phyloP scores from a whole-genome alignment of 805 yeast genomes.

The Hanseniaspora singularis region DNA sequence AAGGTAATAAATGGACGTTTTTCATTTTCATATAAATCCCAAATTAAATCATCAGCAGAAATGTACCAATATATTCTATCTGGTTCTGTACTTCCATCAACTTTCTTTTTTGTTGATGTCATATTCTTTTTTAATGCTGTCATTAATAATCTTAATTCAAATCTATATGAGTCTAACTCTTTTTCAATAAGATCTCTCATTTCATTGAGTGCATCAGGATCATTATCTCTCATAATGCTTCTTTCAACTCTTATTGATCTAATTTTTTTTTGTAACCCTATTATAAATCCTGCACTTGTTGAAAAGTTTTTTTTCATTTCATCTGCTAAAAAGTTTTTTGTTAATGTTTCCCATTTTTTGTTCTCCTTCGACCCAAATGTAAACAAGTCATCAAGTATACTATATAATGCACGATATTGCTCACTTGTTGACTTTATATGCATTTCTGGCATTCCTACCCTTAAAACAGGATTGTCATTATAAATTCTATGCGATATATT shows the following conservation, averaged over 20 bases:
- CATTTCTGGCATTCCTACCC: slow-evolving; percentile 36
- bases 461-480: slow-evolving; percentile 25
- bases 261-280: slow-evolving; percentile 37
- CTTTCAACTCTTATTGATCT: slow-evolving; percentile 34
- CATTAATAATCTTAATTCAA: slow-evolving; percentile 35
- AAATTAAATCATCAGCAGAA: slow-evolving; percentile 43
- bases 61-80: slow-evolving; percentile 36
- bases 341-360: slow-evolving; percentile 36
- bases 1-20: slow-evolving; percentile 42
- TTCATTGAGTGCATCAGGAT: slow-evolving; percentile 27
- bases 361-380: slow-evolving; percentile 29
- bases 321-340: slow-evolving; percentile 43
- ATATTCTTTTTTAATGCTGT: slow-evolving; percentile 33
- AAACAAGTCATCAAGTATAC: slow-evolving; percentile 37
- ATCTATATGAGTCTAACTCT: slow-evolving; percentile 28
- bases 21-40: slow-evolving; percentile 43
- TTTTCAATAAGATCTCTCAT: slow-evolving; percentile 30
- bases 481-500: slow-evolving; percentile 22
- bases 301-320: slow-evolving; percentile 34
- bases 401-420: slow-evolving; percentile 45
- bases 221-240: slow-evolving; percentile 32
- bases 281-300: slow-evolving; percentile 35
- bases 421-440: slow-evolving; percentile 43
- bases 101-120: slow-evolving; percentile 22
- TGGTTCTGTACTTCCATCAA: slow-evolving; percentile 17